These are phyloP conservation scores for Pichiaceae sp. DNA, from an alignment of 1,139 yeast genomes.

Conservation along the genomic window DNA sequence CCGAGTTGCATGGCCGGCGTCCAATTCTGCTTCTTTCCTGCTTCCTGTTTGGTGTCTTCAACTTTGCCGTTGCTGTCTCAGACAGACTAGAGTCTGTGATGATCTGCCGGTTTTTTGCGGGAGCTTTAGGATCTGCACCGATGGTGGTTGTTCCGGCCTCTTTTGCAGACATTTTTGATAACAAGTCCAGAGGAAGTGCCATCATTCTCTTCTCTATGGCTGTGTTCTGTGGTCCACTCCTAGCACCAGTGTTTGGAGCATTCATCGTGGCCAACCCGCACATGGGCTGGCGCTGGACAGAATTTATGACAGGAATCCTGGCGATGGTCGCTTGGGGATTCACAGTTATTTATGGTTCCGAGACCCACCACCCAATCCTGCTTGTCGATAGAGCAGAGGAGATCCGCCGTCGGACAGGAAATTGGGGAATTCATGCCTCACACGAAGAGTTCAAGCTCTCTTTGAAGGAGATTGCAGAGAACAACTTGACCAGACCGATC, in stretches of 20 bases:
- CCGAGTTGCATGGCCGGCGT: constrained; percentile 54
- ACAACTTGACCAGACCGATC: constrained; percentile 63
- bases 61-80: constrained; percentile 67
- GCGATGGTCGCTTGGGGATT: constrained; percentile 35
- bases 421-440: constrained; percentile 81
- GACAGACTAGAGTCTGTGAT: constrained; percentile 65
- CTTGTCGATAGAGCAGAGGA: constrained; percentile 36
- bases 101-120: constrained; percentile 68
- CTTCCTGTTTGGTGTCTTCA: constrained; percentile 50
- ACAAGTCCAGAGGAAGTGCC: constrained; percentile 58
- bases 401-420: constrained; percentile 32
- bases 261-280: constrained; percentile 34
- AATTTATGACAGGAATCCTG: constrained; percentile 56
- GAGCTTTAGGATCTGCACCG: constrained; percentile 73
- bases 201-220: constrained; percentile 56
- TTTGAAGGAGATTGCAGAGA: constrained; percentile 54
- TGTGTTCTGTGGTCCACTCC: constrained; percentile 67
- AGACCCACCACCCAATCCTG: constrained; percentile 55
- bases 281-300: constrained; percentile 69
- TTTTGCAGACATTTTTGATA: constrained; percentile 66
- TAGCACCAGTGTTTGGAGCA: constrained; percentile 70
- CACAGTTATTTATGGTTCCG: constrained; percentile 41
- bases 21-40: constrained; percentile 45
- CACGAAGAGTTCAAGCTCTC: constrained; percentile 65
- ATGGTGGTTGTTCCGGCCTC: constrained; percentile 79